phyloP scores from a whole-genome alignment of 2,329 filamentous ascomycete genomes.

The Chrysoporthe cubensis region DNA sequence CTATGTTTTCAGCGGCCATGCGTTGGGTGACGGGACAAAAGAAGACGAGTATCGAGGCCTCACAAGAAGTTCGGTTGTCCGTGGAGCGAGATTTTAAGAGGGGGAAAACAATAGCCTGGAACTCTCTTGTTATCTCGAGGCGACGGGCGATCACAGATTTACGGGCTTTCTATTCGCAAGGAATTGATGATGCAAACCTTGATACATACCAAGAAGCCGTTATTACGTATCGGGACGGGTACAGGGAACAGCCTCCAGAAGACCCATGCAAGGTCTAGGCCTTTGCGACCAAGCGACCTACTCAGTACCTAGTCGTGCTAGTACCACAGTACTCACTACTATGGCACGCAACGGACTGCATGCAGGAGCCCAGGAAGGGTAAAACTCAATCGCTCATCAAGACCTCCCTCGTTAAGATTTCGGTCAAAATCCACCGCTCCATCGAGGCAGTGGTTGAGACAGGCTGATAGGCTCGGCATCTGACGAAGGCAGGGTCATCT shows the following conservation, averaged over 20 bases:
- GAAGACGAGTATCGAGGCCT: slow-evolving; percentile 1
- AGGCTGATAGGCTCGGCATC: no score
- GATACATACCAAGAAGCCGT: background rate
- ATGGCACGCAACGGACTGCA: no score
- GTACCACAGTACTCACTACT: no score
- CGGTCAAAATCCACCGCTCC: no score
- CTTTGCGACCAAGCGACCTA: background rate
- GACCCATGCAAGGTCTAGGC: slow-evolving; percentile 1
- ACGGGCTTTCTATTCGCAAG: background rate
- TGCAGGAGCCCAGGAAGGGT: no score
- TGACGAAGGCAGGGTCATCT: no score
- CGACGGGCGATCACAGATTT: background rate
- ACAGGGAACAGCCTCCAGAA: background rate
- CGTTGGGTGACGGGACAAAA: background rate
- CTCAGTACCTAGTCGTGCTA: no score
- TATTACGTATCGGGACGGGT: background rate
- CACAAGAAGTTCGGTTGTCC: background rate
- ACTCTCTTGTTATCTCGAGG: background rate
- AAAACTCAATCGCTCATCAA: no score
- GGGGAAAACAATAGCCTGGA: background rate
- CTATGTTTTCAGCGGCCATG: background rate
- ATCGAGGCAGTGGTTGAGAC: no score
- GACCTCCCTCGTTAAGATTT: no score
- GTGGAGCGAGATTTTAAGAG: background rate
- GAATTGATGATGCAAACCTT: background rate